Base-by-base conservation (phyloP, 768 basidiomycete species). In the Hydnomerulius pinastri region DNA sequence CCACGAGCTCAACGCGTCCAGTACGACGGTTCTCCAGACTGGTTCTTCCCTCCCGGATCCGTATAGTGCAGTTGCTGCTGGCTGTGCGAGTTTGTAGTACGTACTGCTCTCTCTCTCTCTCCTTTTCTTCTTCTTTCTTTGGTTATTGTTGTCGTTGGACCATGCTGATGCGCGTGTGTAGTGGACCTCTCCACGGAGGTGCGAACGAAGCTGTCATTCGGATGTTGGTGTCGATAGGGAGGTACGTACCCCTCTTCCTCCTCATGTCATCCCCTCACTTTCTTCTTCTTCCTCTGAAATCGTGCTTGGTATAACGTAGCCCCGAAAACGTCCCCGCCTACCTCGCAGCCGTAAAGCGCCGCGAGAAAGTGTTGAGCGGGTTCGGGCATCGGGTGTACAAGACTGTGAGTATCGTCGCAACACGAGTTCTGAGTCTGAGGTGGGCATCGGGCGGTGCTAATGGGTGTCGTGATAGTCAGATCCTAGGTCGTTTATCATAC, bases 161-260 rank as follows among this genome's bases (percentile, higher is more conserved):
- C n/a, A 3, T 28, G 13, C 24, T 29, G 25, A 46, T 20, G 9
- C 5, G 10, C 49, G 12, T 12, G 12, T 33, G n/a, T 41, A 69
- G 54, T 35, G 48, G 50, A 27, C 44, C 63, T 79, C 64, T 67
- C 21, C 66, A 67, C 17, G 90, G 91, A 56, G 92, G 92, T 44
- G 93, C 92, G 3, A 93, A 93, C 58, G 92, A 96, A 67, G 92
- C 93, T 5, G 93, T 96, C 53, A 92, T 96, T 62, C 85, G 94
- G 12, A 96, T 96, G 94, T 74, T 96, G 35, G 78, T 92, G 36
- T 85, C 89, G 1, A 93, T 96, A 54, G 92, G 91, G 60, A 83
- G 82, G 82, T 89, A 59, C 61, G 82, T 66, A 18, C 6, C 28
- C 28, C 43, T n/a, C 5, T 43, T 11, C 21, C 11, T 43, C 23